A percentile compares a stretch with the other conserved stretches of the same genome.
Evolutionary conservation across 306 rosid species (phyloP).

Genomic region (Sicyos edulis): DNA sequence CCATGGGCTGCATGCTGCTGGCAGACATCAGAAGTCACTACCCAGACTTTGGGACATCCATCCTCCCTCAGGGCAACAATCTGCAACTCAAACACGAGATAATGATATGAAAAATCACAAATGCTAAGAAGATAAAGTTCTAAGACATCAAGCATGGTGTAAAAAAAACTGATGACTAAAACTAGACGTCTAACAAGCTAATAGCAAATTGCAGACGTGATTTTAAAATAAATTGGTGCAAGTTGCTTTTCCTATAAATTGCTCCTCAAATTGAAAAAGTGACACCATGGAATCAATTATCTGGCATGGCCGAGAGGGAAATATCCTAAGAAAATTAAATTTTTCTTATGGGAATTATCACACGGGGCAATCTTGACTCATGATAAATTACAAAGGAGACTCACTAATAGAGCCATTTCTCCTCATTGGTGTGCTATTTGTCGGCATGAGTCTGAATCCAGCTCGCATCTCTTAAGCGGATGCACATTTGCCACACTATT

Average conservation of each 20-base stretch:
- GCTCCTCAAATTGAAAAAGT: neutral
- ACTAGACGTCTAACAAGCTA: neutral
- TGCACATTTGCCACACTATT: too few relatives aligned
- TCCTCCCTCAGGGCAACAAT: slow-evolving; percentile 81
- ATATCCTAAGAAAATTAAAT: too few relatives aligned
- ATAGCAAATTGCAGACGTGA: neutral
- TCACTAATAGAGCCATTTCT: too few relatives aligned
- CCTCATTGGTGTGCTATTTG: too few relatives aligned
- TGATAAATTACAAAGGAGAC: too few relatives aligned
- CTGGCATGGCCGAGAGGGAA: neutral
- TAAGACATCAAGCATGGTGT: neutral
- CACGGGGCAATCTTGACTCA: too few relatives aligned
- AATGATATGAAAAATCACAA: slow-evolving; percentile 15
- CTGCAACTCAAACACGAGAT: slow-evolving; percentile 30
- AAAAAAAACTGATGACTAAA: neutral
- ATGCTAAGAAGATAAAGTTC: slow-evolving; percentile 4
- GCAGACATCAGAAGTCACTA: slow-evolving; percentile 73
- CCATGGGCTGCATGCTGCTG: slow-evolving; percentile 85
- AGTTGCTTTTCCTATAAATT: neutral
- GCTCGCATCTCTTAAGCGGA: too few relatives aligned
- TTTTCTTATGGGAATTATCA: too few relatives aligned
- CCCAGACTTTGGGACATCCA: slow-evolving; percentile 97
- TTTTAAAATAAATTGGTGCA: neutral
- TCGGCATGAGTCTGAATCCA: too few relatives aligned
- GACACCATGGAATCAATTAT: neutral